Base-by-base conservation (phyloP, 1,284 basidiomycete species). In the Caloboletus inedulis region DNA sequence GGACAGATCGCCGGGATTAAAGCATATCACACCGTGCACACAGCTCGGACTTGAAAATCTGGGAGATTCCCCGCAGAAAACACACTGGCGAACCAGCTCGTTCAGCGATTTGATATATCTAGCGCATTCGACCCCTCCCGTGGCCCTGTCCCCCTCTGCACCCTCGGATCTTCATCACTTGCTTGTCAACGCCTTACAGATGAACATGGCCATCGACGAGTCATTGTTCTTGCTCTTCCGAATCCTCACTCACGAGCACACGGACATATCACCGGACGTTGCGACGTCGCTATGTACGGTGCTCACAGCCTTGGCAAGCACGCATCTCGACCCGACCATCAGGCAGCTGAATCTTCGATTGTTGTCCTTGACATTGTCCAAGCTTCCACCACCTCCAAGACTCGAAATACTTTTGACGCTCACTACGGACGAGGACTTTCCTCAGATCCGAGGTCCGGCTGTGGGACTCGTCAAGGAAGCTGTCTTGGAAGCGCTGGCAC, bases 391-490 rank as follows among this genome's bases (percentile, higher is more conserved):
- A 0, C 62, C 70, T 34, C 58, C 81, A 1, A 78, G 79, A 4
- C 70, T 87, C 23, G 74, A 78, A 31, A 68, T 84, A 8, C 72
- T 89, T 4, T 65, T 72, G 7, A 80, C 80, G 23, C 72, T 87
- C 13, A 73, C 77, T 2, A 70, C 71, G 8, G 72, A 78, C 45
- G 63, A 65, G 8, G 69, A 76, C 16, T 77, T 79, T 43, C 81
- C 81, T 0, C 82, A 84, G 59, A 84, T 89, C 76, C 75, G 81
- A 9, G 77, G 81, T 0, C 84, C 87, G 0, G 78, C 82, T 0
- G 73, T 89, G 2, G 82, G 83, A 0, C 71, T 89, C 6, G 73
- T 87, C 3, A 87, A 85, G 63, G 85, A 88, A 49, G 78, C 80
- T 1, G 69, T 84, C 1, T 65, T 89, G 6, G 76, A 82, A 47